Evolutionary conservation across 305 asterid genomes (phyloP).

Genomic region (Euphrasia arctica): DNA sequence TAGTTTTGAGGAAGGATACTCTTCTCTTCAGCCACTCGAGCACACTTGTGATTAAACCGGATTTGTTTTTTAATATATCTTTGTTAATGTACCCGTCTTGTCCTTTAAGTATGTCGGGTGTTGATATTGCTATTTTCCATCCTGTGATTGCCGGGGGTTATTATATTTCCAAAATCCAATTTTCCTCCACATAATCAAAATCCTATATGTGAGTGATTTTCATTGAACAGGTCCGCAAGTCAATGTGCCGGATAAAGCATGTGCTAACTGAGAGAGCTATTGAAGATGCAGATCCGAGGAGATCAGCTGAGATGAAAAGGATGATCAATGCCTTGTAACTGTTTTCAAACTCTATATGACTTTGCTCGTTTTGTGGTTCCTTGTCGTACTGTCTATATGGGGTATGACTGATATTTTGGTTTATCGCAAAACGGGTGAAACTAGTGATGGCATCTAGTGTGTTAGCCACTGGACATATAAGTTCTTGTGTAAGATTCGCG

Average conservation of each 20-base stretch:
- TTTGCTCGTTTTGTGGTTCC: too few species aligned
- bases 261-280: conserved; percentile 95
- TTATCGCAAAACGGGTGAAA: too few species aligned
- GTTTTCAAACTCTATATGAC: too few species aligned
- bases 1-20: not conserved
- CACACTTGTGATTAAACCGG: not conserved
- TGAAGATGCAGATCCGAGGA: conserved; percentile 85
- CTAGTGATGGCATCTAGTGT: too few species aligned
- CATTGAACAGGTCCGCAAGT: conserved; percentile 54
- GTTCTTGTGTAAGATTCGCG: too few species aligned
- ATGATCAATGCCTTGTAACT: conserved; percentile 62
- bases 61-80: not conserved
- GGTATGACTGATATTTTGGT: too few species aligned
- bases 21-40: not conserved
- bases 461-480: too few species aligned
- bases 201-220: not conserved
- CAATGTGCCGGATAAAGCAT: conserved; percentile 74
- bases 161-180: not conserved
- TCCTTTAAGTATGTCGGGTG: too few species aligned
- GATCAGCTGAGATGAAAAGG: conserved; percentile 94
- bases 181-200: not conserved
- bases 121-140: conserved; percentile 3
- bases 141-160: not conserved
- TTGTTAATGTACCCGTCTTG: too few species aligned
- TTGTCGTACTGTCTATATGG: too few species aligned